Evolutionary conservation across 2,329 filamentous ascomycete species (phyloP), one percentile per base, ranked within the genome.

Genomic region (Fusarium irregulare): DNA sequence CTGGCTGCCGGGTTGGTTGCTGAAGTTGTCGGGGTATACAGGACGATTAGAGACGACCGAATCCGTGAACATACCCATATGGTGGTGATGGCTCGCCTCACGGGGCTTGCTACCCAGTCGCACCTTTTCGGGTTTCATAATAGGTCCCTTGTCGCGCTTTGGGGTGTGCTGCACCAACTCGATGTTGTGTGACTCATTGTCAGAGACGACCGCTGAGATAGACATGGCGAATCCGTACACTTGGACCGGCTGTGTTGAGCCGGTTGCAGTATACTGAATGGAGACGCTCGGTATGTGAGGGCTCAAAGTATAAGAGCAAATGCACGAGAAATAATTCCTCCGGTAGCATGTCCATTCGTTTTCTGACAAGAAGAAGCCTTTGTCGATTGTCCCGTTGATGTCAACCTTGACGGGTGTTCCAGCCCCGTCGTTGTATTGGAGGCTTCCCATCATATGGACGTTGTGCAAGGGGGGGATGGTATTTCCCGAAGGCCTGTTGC

Each of bases 331-430:
- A 80, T 97, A 97, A 78, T 97, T 97, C 45, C 94, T 87, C 34
- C 94, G 87, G 78, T 97, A 97, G 81, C 94, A 97, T 0, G 94
- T 97, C 93, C 93, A 97, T 73, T 94, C 93, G 20, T 88, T 86
- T 58, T 97, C 94, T 6, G 87, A 87, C 37, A 90, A 83, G 77
- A 97, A 97, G 81, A 97, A 97, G 0, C 94, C 94, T 75, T 97
- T 97, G 78, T 97, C 93, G 64, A 97, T 93, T 74, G 89, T 91
- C 37, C 92, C 93, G 30, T 90, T 86, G 68, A 97, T 92, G 16
- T 92, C 91, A 21, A 92, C 86, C 68, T 89, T 90, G 70, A 96
- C 85, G 2, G 84, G 82, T 4, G 83, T 81, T 49, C 73, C 71
- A 16, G 73, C 77, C 9, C 76, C 78, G 50, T 92, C 87, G 6